These are phyloP conservation scores for Deuterostichococcus epilithicus DNA, from an alignment of 139 green algal species.

Conservation along the genomic window DNA sequence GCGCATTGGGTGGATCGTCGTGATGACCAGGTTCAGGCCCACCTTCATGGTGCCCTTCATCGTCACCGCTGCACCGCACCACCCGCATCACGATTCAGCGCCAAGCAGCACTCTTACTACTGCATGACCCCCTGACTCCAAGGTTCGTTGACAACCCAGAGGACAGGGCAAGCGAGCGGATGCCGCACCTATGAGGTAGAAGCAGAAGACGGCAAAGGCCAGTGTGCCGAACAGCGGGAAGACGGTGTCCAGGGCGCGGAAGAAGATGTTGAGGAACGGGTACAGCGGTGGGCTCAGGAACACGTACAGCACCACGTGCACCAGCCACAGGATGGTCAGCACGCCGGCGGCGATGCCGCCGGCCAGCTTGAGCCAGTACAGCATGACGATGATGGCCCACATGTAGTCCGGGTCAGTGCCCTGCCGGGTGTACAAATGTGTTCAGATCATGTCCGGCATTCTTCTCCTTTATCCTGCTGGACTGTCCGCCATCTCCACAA, in stretches of 20 bases:
- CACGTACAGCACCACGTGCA: constrained; percentile 94
- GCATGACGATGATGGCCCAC: constrained; percentile 77
- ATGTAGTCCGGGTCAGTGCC: constrained; percentile 74
- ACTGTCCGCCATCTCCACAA: no score
- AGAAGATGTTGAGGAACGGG: constrained; percentile 88
- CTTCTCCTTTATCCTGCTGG: no score
- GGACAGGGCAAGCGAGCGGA: background rate
- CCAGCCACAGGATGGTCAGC: constrained; percentile 81
- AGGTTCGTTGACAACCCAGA: background rate
- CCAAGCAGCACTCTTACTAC: background rate
- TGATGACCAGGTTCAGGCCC: constrained; percentile 84
- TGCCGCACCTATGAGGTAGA: constrained; percentile 83
- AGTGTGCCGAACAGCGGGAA: constrained; percentile 88
- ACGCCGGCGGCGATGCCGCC: constrained; percentile 56
- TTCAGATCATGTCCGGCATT: background rate
- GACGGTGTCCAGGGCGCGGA: constrained; percentile 78
- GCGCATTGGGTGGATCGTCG: constrained; percentile 84
- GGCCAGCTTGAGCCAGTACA: constrained; percentile 69
- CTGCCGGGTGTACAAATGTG: constrained; percentile 27
- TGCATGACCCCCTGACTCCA: background rate
- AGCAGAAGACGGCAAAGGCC: constrained; percentile 89
- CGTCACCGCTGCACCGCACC: constrained; percentile 37
- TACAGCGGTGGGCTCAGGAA: constrained; percentile 72
- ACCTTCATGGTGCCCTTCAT: constrained; percentile 92
- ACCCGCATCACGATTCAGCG: background rate